Evolutionary conservation across 306 rosid genomes (phyloP).

Genomic region (Glycine tomentella): DNA sequence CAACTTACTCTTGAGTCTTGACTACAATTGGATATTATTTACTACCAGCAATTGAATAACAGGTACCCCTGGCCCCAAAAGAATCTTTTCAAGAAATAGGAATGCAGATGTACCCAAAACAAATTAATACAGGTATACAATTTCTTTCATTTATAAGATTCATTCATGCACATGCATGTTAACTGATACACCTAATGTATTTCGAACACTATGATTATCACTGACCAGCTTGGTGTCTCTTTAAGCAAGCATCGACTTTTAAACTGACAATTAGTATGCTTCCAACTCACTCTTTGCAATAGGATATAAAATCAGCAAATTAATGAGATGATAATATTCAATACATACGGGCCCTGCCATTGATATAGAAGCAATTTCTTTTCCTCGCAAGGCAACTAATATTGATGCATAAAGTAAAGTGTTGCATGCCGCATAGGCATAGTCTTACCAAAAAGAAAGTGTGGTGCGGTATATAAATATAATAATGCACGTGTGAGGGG

Average conservation of each 20-base stretch:
- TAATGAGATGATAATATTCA: background rate
- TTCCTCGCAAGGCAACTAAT: background rate
- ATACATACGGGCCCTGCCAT: background rate
- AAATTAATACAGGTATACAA: too few species aligned
- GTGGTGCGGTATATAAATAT: background rate
- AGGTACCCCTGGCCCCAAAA: too few species aligned
- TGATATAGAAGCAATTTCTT: background rate
- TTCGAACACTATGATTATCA: constrained; percentile 39
- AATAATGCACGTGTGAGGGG: too few species aligned
- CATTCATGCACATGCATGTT: too few species aligned
- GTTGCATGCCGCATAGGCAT: background rate
- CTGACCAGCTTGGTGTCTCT: constrained; percentile 24
- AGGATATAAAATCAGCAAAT: background rate
- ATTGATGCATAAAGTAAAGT: background rate
- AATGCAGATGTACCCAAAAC: too few species aligned
- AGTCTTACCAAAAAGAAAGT: background rate
- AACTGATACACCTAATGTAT: background rate
- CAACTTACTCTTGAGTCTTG: too few species aligned
- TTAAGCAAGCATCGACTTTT: constrained; percentile 37
- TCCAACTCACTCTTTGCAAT: constrained; percentile 9
- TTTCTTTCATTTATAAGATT: too few species aligned
- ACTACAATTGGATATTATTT: too few species aligned
- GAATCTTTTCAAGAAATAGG: too few species aligned
- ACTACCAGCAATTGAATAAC: too few species aligned
- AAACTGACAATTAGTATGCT: constrained; percentile 10